Base-by-base conservation (phyloP, 1,139 yeast species). In the Cylindricascospora bacillispora region DNA sequence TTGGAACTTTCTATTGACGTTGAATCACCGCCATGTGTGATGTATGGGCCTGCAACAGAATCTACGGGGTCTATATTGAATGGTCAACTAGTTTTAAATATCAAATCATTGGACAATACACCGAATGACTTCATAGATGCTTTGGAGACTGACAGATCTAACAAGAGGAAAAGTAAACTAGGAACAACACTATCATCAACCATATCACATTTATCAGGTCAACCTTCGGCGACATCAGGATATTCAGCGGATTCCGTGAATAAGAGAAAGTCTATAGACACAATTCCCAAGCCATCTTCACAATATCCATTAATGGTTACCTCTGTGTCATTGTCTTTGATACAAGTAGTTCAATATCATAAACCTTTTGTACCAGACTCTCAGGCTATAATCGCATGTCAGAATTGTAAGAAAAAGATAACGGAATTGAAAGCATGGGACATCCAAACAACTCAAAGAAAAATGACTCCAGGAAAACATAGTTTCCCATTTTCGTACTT, bases 401-500 rank as follows among this genome's bases (percentile, higher is more conserved):
- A 60, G 19, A 63, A 70, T 20, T 83, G 95, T 53, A 57, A 60
- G 16, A 52, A 54, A 2, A 64, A 67, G 34, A 57, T 59, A 4
- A 70, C 70, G 6, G 78, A 73, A 27, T 60, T 92, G 41, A 93
- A 94, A 19, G 61, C 77, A 33, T 92, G 99, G 99, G 86, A 83
- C 43, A 80, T 89, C 12, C 64, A 89, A 31, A 60, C 70, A 3
- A 62, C 64, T 13, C 60, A 68, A 1, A 66, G 75, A 3, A 59
- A 63, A 5, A 69, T 83, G 41, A 57, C 70, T 2, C 55, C 64
- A 7, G 93, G 89, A 1, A 62, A 65, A 14, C 95, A 89, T 46
- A 85, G 82, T 2, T 89, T 82, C 50, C 99, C 98, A 2, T 89
- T 92, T 51, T 79, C 94, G n/a, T 86, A 85, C 53, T 59, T 92